Percentiles rank a stretch among this genome's conserved stretches.
Conservation (phyloP, 1,284 basidiomycete genomes). For the Ceratobasidium sp. region DNA sequence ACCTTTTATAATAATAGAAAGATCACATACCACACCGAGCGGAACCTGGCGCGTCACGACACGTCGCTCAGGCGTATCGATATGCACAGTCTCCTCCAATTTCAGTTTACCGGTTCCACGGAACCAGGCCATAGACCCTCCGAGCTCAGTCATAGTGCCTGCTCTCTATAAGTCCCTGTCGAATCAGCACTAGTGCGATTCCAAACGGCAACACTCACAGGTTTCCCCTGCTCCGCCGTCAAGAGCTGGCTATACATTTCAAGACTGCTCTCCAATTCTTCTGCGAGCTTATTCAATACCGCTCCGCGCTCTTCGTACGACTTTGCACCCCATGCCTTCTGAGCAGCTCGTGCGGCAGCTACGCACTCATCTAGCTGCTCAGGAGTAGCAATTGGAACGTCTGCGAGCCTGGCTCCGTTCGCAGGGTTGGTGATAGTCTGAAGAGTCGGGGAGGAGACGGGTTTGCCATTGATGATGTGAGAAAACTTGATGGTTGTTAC, state of each 20-base stretch:
- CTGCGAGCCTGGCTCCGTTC: conserved; percentile 19
- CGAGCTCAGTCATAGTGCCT: conserved; percentile 28
- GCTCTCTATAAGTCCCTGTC: neutral
- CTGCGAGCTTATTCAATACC: conserved; percentile 32
- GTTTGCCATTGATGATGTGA: conserved; percentile 43
- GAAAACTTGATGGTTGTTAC: conserved; percentile 38
- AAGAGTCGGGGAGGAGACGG: conserved; percentile 15
- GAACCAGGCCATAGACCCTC: conserved; percentile 29
- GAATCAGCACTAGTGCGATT: no score
- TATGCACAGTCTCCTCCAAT: conserved; percentile 35
- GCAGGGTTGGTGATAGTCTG: conserved; percentile 36
- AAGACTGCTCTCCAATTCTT: conserved; percentile 32
- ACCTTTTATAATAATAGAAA: neutral
- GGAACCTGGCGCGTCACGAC: conserved; percentile 38
- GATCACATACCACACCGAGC: conserved; percentile 25
- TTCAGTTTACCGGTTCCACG: conserved; percentile 18
- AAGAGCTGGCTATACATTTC: conserved; percentile 31
- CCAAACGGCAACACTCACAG: neutral
- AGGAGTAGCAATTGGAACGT: conserved; percentile 33
- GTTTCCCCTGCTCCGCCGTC: conserved; percentile 39
- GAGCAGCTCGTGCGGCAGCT: conserved; percentile 29
- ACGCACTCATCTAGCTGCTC: conserved; percentile 42
- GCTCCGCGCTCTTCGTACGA: conserved; percentile 43
- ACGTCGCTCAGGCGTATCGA: conserved; percentile 43
- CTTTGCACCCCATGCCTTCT: conserved; percentile 41